Evolutionary conservation across 1,284 basidiomycete genomes (phyloP).

Genomic region (Somion occarium): DNA sequence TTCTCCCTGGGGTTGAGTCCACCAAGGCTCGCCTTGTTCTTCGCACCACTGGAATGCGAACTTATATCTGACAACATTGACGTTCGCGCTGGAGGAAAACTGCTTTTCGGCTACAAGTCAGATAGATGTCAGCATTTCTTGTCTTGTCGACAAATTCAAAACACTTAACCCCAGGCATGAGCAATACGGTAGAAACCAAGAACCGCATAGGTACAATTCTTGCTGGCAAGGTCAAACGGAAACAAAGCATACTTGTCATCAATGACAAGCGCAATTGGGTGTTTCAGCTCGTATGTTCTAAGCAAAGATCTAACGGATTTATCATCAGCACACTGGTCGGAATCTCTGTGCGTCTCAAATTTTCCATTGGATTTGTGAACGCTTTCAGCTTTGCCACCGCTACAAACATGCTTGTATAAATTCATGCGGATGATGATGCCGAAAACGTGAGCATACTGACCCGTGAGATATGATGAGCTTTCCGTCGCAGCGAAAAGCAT

Average conservation of each 20-base stretch:
- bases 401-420: too few relatives aligned
- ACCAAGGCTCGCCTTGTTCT: conserved; percentile 60
- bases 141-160: background rate
- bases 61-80: conserved; percentile 63
- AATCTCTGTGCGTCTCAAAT: conserved; percentile 35
- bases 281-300: conserved; percentile 42
- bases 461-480: conserved; percentile 76
- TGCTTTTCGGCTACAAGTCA: conserved; percentile 55
- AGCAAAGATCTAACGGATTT: conserved; percentile 66
- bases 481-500: conserved; percentile 57
- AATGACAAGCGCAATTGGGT: conserved; percentile 61
- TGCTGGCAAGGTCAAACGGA: conserved; percentile 56
- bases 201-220: conserved; percentile 59
- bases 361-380: conserved; percentile 37
- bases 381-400: conserved; percentile 63
- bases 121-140: background rate
- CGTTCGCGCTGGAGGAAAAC: conserved; percentile 36
- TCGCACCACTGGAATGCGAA: conserved; percentile 79
- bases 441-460: conserved; percentile 34
- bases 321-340: conserved; percentile 61
- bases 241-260: conserved; percentile 70
- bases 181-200: conserved; percentile 70
- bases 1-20: too few relatives aligned
- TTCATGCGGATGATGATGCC: too few relatives aligned
- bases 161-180: conserved; percentile 65